phyloP scores from a whole-genome alignment of 768 basidiomycete genomes.

The Termitomyces sp. region DNA sequence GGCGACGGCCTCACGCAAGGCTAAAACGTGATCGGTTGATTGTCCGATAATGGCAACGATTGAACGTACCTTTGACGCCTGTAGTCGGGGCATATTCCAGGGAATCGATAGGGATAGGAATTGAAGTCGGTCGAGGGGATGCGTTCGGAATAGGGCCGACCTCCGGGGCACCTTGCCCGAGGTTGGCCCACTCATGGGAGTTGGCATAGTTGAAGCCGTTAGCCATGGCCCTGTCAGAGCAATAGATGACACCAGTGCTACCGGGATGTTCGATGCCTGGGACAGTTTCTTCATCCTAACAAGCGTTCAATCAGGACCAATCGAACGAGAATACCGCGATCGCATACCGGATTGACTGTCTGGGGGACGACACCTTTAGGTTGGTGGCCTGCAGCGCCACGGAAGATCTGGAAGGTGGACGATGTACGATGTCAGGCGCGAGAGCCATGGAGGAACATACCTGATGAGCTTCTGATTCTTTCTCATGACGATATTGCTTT shows the following conservation, averaged over 20 bases:
- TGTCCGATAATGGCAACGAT: neutral
- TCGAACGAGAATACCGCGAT: neutral
- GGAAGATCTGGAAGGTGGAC: constrained; percentile 54
- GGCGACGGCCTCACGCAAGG: constrained; percentile 85
- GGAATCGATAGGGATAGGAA: constrained; percentile 64
- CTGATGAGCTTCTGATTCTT: constrained; percentile 86
- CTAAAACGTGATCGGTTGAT: constrained; percentile 26
- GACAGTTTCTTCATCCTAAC: constrained; percentile 80
- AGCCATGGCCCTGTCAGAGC: constrained; percentile 90
- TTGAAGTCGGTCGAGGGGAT: constrained; percentile 54
- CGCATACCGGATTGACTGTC: constrained; percentile 61
- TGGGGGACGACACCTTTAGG: constrained; percentile 61
- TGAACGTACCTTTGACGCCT: constrained; percentile 66
- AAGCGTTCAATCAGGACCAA: neutral
- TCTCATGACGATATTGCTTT: constrained; percentile 65
- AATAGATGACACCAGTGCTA: constrained; percentile 68
- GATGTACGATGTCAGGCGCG: neutral
- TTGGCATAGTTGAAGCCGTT: constrained; percentile 83
- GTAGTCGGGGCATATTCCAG: constrained; percentile 92
- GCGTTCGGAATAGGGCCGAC: constrained; percentile 81
- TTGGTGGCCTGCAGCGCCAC: constrained; percentile 64
- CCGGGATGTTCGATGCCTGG: constrained; percentile 82
- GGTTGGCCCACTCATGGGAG: constrained; percentile 80
- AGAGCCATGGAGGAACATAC: constrained; percentile 28
- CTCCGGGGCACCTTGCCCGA: constrained; percentile 92